These are phyloP conservation scores for Mrakia gelida DNA, from an alignment of 768 basidiomycete species.

Conservation along the genomic window DNA sequence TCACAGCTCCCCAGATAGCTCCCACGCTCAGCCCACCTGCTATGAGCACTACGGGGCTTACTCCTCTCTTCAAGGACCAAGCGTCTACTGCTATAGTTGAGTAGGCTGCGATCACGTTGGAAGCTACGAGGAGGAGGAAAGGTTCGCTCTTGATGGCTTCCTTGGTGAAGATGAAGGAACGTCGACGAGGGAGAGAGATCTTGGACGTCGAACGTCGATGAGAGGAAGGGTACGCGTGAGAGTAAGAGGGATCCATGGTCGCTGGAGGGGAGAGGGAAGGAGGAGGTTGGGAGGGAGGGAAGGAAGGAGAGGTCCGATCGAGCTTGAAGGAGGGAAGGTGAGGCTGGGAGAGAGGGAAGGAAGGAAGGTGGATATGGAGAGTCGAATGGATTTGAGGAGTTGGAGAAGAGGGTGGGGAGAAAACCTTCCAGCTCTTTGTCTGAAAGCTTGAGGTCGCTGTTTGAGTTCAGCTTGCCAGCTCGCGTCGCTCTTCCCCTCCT, in stretches of 20 bases:
- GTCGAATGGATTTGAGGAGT: neutral
- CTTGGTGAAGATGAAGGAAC: neutral
- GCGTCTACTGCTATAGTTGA: constrained; percentile 1
- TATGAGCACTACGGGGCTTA: neutral
- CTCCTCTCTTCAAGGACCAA: constrained; percentile 3
- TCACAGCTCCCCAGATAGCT: constrained; percentile 1
- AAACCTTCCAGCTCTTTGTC: neutral
- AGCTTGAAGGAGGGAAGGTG: neutral
- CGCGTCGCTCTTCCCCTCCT: no score
- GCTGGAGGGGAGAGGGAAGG: neutral
- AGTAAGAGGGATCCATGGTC: constrained; percentile 20
- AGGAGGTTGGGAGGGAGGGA: neutral
- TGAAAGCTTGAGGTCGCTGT: no score
- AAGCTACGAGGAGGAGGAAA: constrained; percentile 10
- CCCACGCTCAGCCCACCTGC: neutral
- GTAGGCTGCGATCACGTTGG: constrained; percentile 7
- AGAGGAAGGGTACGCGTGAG: constrained; percentile 28
- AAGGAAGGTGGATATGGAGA: neutral
- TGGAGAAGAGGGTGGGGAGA: neutral
- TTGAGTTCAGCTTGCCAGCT: no score
- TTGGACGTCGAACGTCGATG: constrained; percentile 29
- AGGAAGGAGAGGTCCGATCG: neutral
- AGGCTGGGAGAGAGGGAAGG: neutral
- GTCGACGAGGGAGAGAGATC: neutral
- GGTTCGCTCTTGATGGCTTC: constrained; percentile 10